Conservation (phyloP, 768 basidiomycete genomes). For the Butyriboletus loyo region DNA sequence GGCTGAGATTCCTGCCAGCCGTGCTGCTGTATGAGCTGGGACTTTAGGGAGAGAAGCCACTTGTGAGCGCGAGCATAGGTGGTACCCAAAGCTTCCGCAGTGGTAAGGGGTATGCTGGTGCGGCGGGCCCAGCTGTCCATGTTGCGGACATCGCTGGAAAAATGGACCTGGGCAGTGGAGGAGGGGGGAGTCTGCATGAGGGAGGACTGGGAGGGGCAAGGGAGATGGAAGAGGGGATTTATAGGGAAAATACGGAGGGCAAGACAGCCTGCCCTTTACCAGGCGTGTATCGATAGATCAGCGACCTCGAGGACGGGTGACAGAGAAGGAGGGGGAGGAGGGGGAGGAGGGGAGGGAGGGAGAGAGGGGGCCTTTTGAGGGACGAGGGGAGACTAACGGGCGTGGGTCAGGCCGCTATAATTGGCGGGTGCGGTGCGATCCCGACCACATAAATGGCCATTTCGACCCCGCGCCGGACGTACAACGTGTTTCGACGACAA, state of each 20-base stretch:
- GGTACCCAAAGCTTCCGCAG: constrained; percentile 75
- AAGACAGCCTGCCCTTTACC: constrained; percentile 31
- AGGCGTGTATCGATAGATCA: constrained; percentile 23
- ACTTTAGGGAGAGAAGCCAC: constrained; percentile 64
- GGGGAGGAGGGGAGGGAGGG: constrained; percentile 26
- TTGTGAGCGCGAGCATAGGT: constrained; percentile 80
- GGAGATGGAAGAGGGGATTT: constrained; percentile 16
- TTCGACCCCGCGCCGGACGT: constrained; percentile 61
- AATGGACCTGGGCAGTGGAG: constrained; percentile 61
- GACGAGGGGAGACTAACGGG: constrained; percentile 26
- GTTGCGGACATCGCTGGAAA: constrained; percentile 74
- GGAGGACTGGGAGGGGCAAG: background rate
- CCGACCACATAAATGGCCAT: constrained; percentile 52
- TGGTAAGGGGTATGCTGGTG: constrained; percentile 78
- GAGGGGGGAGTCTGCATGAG: constrained; percentile 34
- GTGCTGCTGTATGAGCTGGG: constrained; percentile 61
- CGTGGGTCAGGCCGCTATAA: constrained; percentile 45
- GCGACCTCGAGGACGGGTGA: constrained; percentile 23
- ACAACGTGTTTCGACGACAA: constrained; percentile 76
- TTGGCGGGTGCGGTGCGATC: constrained; percentile 53
- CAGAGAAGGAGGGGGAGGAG: constrained; percentile 25
- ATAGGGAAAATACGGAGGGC: constrained; percentile 17
- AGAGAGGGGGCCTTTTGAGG: constrained; percentile 41
- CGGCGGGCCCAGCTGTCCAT: constrained; percentile 83
- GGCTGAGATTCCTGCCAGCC: constrained; percentile 64